Base-by-base conservation (phyloP, 1,139 yeast genomes). In the Meyerozyma elateridarum region DNA sequence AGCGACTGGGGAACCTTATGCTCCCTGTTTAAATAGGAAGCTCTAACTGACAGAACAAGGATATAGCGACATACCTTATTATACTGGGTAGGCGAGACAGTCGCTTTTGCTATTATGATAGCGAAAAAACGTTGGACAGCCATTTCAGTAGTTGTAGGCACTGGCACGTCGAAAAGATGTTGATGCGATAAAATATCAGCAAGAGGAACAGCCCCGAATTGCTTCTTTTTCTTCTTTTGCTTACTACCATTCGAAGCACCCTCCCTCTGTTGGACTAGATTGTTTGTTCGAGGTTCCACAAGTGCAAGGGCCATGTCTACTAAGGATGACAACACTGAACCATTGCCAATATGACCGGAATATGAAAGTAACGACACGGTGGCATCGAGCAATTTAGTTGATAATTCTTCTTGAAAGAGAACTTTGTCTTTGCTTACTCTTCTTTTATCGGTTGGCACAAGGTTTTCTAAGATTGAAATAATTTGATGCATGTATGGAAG, bases 161-260 rank as follows among this genome's bases (percentile, higher is more conserved):
- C 66, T 3, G 63, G 52, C 8, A 59, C 51, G 11, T 56, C 49
- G 44, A 85, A 84, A 31, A 76, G 59, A 31, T 73, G 76, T 20
- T 82, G 71, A 50, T 83, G 85, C 1, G 91, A 77, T 29, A 83
- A 64, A 26, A 82, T 58, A 58, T 85, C 95, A 4, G 93, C 74
- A 42, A 82, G 56, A 4, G 81, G 73, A 17, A 69, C 67, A 1
- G 70, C 46, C 15, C 62, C 60, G 29, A 52, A 55, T 32, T 58
- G 63, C 47, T 67, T 75, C 49, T 63, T 70, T 46, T 66, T 67
- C 40, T 64, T 64, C 31, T 59, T 49, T 19, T 54, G 56, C 32
- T 51, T 50, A 4, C 48, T 40, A 11, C 39, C 45, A 4, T 46
- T 36, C 14, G 36, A n/a, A 16, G 33, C 33, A 20, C 38, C 36